Evolutionary conservation across 1,284 basidiomycete genomes (phyloP), one percentile per base, ranked within the genome.

Genomic region (Moniliophthora roreri): DNA sequence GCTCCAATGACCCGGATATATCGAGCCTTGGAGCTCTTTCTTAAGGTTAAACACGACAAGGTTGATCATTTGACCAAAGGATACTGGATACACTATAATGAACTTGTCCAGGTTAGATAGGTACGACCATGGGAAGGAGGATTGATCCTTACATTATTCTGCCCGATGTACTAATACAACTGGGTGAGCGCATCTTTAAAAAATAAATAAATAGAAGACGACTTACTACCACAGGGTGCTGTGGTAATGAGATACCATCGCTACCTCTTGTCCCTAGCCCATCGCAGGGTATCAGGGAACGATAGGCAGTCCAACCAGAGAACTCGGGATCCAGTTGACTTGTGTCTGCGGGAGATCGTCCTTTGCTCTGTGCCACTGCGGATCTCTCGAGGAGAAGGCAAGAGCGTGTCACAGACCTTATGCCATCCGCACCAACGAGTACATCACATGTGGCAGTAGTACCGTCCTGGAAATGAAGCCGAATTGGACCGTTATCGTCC

Each of bases 1-100:
- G 9, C 68, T 63, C 69, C 67, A 71, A 21, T 57, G 58, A 16
- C 70, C 66, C 18, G 63, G 36, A 45, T 69, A 68, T 4, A 24
- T 41, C 6, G 63, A 63, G 9, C 52, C 58, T 9, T 69, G 52
- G 4, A 66, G 60, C 3, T 69, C 67, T 23, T 60, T 50, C n/a
- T 61, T 54, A 11, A 69, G 51, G 9, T 63, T 62, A 36, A 70
- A 71, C 3, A 67, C 62, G 9, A 57, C 71, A 15, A 71, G 62
- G 40, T 71, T 71, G n/a, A 71, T 49, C 21, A 53, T 56, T 53
- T 61, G 60, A 20, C 67, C 67, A 42, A 59, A 48, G 1, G 69
- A 66, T 18, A 69, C 66, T 0, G 68, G 58, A 52, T 69, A 69
- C 0, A 52, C 58, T 2, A 71, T 42, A 37, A 58, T 57, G 40